Conservation (phyloP, 495 filamentous ascomycete species). For the Neurospora sp. region DNA sequence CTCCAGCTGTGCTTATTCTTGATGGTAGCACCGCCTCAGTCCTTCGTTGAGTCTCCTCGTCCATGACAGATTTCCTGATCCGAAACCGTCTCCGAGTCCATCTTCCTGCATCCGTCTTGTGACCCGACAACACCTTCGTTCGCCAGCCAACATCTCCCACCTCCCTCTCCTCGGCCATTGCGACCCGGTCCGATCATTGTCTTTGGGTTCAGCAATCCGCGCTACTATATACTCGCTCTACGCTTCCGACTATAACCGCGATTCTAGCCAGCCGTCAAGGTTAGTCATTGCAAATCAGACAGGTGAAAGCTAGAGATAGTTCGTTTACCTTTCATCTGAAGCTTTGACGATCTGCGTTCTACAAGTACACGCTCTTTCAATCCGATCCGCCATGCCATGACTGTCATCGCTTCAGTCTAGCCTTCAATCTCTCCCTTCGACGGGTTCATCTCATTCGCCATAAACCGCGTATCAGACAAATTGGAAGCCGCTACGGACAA, state of each 20-base stretch:
- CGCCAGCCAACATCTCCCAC: background rate
- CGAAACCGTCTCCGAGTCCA: background rate
- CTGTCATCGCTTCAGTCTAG: background rate
- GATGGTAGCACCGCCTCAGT: background rate
- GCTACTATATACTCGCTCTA: background rate
- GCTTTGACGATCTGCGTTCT: background rate
- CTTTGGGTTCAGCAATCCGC: background rate
- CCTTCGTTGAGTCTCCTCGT: background rate
- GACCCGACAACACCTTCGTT: background rate
- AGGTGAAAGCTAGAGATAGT: background rate
- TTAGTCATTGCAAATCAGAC: background rate
- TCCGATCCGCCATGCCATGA: background rate
- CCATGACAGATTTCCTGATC: background rate
- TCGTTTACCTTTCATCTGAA: background rate
- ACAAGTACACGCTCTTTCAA: background rate
- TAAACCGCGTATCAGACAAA: background rate
- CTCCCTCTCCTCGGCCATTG: background rate
- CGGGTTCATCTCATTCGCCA: background rate
- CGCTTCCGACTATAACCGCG: background rate
- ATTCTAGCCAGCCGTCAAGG: background rate
- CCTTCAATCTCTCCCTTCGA: background rate
- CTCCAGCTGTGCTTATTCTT: background rate
- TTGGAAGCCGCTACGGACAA: too few relatives aligned
- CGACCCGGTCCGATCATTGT: background rate
- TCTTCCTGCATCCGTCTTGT: background rate